A percentile compares a stretch with the other conserved stretches of the same genome.
Conservation (phyloP, 192 early-diverging fungal species). For the Thoreauomyces humboldtii region DNA sequence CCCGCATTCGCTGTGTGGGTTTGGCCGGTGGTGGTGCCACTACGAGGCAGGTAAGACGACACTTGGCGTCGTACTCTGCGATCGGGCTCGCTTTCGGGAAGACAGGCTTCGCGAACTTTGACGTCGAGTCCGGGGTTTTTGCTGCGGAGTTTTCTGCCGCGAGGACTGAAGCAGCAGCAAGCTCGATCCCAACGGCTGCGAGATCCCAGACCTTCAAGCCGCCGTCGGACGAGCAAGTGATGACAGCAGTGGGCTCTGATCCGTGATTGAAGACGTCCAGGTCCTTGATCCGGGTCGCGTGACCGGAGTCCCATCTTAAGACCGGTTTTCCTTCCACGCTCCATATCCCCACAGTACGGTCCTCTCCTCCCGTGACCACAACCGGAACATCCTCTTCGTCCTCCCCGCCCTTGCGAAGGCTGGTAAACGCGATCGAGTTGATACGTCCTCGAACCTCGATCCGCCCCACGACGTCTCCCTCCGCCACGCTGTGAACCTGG, state of each 20-base stretch:
- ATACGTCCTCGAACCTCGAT: constrained; percentile 25
- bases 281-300: constrained; percentile 48
- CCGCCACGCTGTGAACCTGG: constrained; percentile 25
- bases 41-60: constrained; percentile 44
- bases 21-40: constrained; percentile 19
- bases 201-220: constrained; percentile 49
- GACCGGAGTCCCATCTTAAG: constrained; percentile 29
- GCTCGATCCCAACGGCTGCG: constrained; percentile 13
- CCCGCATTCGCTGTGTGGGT: background rate
- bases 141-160: too few species aligned
- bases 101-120: too few species aligned
- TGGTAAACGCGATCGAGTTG: constrained; percentile 30
- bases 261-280: constrained; percentile 22
- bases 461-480: constrained; percentile 21
- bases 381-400: constrained; percentile 3
- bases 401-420: background rate
- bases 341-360: constrained; percentile 32
- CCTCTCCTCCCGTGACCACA: constrained; percentile 41
- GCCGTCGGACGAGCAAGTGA: constrained; percentile 51
- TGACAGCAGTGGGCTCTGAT: constrained; percentile 1
- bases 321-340: constrained; percentile 2
- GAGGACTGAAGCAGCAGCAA: too few species aligned
- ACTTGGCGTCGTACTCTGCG: constrained; percentile 44
- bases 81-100: constrained; percentile 18
- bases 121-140: too few species aligned